Evolutionary conservation across 1,284 basidiomycete genomes (phyloP).

Genomic region (Athelia sp.): DNA sequence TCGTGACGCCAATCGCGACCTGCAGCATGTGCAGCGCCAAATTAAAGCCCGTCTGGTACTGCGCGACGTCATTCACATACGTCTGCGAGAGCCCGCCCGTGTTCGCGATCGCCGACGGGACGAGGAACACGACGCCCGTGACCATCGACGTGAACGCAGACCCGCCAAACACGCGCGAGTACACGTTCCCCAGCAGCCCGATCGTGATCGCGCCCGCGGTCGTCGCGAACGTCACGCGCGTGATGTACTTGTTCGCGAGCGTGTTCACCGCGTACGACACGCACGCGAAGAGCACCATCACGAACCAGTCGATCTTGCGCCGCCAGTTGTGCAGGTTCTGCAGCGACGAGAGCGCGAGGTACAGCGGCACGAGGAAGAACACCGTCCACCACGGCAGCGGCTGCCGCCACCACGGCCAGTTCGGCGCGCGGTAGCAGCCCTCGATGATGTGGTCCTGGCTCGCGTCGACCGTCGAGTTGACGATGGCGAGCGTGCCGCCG

Average conservation of each 20-base stretch:
- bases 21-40: conserved; percentile 76
- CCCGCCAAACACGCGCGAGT: conserved; percentile 72
- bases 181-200: conserved; percentile 76
- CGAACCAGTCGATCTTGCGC: conserved; percentile 57
- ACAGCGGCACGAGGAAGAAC: conserved; percentile 75
- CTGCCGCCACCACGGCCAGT: conserved; percentile 75
- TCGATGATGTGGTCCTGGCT: too few relatives aligned
- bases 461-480: conserved; percentile 28
- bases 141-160: conserved; percentile 88
- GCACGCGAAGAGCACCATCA: conserved; percentile 80
- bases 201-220: conserved; percentile 80
- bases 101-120: conserved; percentile 85
- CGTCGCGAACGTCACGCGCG: conserved; percentile 55
- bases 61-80: conserved; percentile 57
- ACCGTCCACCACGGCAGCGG: conserved; percentile 74
- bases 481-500: conserved; percentile 60
- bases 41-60: conserved; percentile 65
- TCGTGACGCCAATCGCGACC: conserved; percentile 83
- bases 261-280: conserved; percentile 70
- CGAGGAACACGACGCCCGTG: conserved; percentile 81
- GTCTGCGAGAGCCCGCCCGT: conserved; percentile 77
- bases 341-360: conserved; percentile 74
- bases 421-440: conserved; percentile 64
- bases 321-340: conserved; percentile 70
- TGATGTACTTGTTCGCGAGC: conserved; percentile 41